Conservation (phyloP, 495 filamentous ascomycete species). For the Penicillium argentinense region DNA sequence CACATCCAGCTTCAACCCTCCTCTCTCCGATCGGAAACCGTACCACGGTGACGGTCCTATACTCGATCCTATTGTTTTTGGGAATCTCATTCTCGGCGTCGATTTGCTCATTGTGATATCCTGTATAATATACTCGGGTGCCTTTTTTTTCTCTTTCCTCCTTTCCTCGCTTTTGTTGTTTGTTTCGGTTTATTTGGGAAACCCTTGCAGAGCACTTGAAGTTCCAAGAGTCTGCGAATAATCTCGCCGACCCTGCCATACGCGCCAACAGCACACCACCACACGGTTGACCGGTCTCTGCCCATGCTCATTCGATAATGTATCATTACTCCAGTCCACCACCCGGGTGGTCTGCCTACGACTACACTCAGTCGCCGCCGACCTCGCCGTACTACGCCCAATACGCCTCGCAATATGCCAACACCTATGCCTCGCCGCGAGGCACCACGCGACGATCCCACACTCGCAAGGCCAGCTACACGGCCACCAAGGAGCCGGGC, state of each 20-base stretch:
- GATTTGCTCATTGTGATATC: constrained; percentile 46
- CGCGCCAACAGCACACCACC: background rate
- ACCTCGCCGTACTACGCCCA: constrained; percentile 52
- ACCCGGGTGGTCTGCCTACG: constrained; percentile 49
- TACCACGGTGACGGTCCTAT: constrained; percentile 49
- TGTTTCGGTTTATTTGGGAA: constrained; percentile 20
- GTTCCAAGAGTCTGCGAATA: no score
- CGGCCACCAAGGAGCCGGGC: constrained; percentile 39
- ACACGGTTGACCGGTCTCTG: constrained; percentile 7
- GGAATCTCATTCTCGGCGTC: constrained; percentile 34
- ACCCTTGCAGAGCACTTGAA: constrained; percentile 8
- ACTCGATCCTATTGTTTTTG: constrained; percentile 21
- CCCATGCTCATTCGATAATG: constrained; percentile 48
- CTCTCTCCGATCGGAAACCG: constrained; percentile 46
- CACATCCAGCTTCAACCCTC: constrained; percentile 41
- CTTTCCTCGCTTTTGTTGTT: constrained; percentile 22
- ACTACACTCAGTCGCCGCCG: constrained; percentile 51
- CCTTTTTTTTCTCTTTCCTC: constrained; percentile 27
- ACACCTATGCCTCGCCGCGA: constrained; percentile 39
- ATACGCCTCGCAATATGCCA: constrained; percentile 46
- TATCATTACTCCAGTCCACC: constrained; percentile 53
- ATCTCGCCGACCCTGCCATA: no score
- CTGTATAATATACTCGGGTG: constrained; percentile 51
- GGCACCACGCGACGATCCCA: constrained; percentile 44
- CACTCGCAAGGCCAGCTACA: constrained; percentile 48